A percentile compares a stretch with the other conserved stretches of the same genome.
Conservation (phyloP, 495 filamentous ascomycete species). For the Pseudoneurospora amorphoporcata region DNA sequence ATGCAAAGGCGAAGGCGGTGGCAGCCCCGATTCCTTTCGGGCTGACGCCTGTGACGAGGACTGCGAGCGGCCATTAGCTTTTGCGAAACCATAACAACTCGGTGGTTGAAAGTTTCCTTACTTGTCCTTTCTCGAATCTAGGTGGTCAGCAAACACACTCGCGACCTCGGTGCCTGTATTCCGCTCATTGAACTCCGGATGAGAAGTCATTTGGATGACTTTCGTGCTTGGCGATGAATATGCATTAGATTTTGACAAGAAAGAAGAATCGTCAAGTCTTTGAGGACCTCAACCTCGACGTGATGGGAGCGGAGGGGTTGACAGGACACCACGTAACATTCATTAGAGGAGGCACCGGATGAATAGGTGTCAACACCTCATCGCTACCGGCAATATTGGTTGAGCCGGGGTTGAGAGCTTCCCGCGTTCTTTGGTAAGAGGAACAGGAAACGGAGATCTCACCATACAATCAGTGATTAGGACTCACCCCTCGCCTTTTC, state of each 20-base stretch:
- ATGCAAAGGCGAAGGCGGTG: slow-evolving; percentile 43
- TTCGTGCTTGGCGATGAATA: neutral
- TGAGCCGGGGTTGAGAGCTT: neutral
- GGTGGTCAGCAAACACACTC: slow-evolving; percentile 22
- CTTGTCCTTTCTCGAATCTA: slow-evolving; percentile 29
- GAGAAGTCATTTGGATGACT: slow-evolving; percentile 24
- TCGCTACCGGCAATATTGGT: neutral
- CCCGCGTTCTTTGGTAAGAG: neutral
- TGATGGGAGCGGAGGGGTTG: neutral
- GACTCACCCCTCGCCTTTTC: neutral
- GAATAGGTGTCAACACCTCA: neutral
- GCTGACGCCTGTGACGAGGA: slow-evolving; percentile 42
- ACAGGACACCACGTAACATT: neutral
- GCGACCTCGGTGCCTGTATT: slow-evolving; percentile 37
- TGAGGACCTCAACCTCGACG: neutral
- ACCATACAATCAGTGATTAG: neutral
- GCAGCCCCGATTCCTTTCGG: slow-evolving; percentile 43
- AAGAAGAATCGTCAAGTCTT: neutral
- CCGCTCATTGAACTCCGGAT: slow-evolving; percentile 32
- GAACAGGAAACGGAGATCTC: neutral
- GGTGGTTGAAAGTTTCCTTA: slow-evolving; percentile 8
- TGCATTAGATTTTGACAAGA: neutral
- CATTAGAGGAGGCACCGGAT: neutral
- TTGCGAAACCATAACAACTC: accelerated
- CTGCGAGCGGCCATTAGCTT: neutral